Evolutionary conservation across 2,329 filamentous ascomycete genomes (phyloP), one percentile per base, ranked within the genome.

Genomic region (Aspergillus texensis): DNA sequence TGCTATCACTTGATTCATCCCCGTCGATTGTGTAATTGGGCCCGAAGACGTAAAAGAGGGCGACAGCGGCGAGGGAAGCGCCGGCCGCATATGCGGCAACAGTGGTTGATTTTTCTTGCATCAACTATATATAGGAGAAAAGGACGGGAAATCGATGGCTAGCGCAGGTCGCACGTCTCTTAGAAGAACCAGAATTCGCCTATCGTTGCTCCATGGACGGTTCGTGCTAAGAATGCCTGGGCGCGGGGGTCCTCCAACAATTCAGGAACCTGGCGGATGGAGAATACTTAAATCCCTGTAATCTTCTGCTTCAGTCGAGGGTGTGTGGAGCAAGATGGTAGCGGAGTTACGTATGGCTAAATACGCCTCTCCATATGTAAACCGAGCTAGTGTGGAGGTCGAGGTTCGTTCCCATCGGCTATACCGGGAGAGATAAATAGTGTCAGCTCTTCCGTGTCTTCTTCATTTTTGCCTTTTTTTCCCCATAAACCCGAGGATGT

Each of bases 11-110:
- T 28, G 83, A 82, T 58, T 89, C 86, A 62, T 95, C 91, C 74
- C 90, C 89, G 80, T 99, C 94, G 77, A 98, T 90, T 72, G 96
- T 92, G 79, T 94, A 98, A 58, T 94, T 98, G n/a, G 95, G 95
- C 10, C 91, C 93, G 80, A 99, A 98, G 71, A 98, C 94, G 80
- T 98, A 99, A 77, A 98, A 92, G 62, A 98, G 87, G 36, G 95
- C 94, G 67, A 96, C 92, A 66, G 95, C 95, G 61, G 95, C 95
- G 67, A 99, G 90, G 60, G 94, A 97, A 65, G 94, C 95, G 71
- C 94, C 94, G 64, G 94, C 95, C 73, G 95, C 95, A 80, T 99
- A 99, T 52, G 92, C 93, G 71, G 93, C 92, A 72, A 95, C 90
- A 9, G 90, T 93, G 63, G 92, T 85, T 61, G 89, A 89, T 82